Base-by-base conservation (phyloP, 352 stramenopile genomes). In the Phytophthora pseudosyringae region DNA sequence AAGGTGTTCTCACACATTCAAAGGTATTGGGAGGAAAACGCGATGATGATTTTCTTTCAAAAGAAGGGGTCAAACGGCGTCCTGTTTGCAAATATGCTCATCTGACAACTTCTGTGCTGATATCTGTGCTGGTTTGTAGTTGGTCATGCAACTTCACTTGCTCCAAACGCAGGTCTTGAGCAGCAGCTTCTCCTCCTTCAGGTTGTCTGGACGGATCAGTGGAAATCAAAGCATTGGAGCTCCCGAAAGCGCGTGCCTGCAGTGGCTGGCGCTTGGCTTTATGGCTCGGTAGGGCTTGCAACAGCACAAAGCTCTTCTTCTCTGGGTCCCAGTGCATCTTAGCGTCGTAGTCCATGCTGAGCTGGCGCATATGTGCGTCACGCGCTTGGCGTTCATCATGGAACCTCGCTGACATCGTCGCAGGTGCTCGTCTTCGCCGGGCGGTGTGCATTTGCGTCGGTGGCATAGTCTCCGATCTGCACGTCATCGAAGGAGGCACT, bases 261-360 rank as follows among this genome's bases (percentile, higher is more conserved):
- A 50, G 32, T 48, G 35, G 43, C 31, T 63, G 45, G 13, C 21
- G 26, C 48, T 32, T 64, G 32, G 13, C 8, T 57, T 51, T 29
- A 16, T 43, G 52, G 6, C 29, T 10, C 29, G 51, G 21, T 10
- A 28, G 15, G 12, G 18, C 12, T 36, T 62, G 57, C 36, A 53
- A 26, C 46, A 83, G 11, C 12, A 71, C 63, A 33, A 83, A 73
- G 10, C 64, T 68, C 36, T 70, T 65, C 35, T 65, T 71, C 1
- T 59, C 44, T 3, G 73, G 43, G 39, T 81, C 67, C 72, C 73
- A 84, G 41, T 80, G 66, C 73, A 81, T 78, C 50, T 78, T 81
- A 38, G 56, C 59, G 15, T 80, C 70, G 52, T 76, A 74, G 44
- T 62, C 28, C 35, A 57, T 50, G 36, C 35, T 71, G 48, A 84